Evolutionary conservation across 2,329 filamentous ascomycete genomes (phyloP).

Genomic region (Lecanicillium sp.): DNA sequence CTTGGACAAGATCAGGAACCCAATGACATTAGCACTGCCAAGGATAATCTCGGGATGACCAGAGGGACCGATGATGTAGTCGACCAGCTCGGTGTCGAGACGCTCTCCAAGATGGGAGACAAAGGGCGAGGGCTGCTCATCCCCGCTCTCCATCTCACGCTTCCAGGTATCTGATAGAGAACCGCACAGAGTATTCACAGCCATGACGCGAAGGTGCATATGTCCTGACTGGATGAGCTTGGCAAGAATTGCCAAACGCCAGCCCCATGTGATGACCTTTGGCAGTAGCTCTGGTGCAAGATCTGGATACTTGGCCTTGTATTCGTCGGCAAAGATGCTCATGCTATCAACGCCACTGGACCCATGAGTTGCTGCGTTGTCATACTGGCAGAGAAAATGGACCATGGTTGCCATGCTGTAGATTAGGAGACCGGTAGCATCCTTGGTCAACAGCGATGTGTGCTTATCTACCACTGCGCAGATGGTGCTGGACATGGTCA

Average conservation of each 20-base stretch:
- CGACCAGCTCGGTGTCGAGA: constrained; percentile 63
- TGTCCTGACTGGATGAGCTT: constrained; percentile 75
- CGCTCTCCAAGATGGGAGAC: constrained; percentile 59
- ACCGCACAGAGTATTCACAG: constrained; percentile 65
- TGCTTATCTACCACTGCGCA: constrained; percentile 45
- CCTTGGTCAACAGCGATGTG: constrained; percentile 43
- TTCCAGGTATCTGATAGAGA: constrained; percentile 65
- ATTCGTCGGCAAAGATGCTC: constrained; percentile 15
- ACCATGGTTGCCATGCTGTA: constrained; percentile 39
- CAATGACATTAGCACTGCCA: constrained; percentile 76
- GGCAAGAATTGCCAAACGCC: constrained; percentile 63
- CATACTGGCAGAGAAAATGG: constrained; percentile 21
- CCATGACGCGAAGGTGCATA: constrained; percentile 83
- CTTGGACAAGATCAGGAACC: constrained; percentile 75
- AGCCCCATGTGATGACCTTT: constrained; percentile 53
- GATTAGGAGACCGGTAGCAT: constrained; percentile 36
- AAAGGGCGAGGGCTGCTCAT: constrained; percentile 38
- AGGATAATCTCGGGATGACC: constrained; percentile 87
- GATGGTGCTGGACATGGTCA: background rate
- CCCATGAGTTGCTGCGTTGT: constrained; percentile 19
- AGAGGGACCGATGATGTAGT: constrained; percentile 83
- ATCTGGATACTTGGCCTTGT: constrained; percentile 27
- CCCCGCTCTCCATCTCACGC: constrained; percentile 42
- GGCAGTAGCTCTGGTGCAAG: constrained; percentile 28
- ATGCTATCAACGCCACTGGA: background rate